Conservation (phyloP, 2,329 filamentous ascomycete species). For the Aureobasidium sp. region DNA sequence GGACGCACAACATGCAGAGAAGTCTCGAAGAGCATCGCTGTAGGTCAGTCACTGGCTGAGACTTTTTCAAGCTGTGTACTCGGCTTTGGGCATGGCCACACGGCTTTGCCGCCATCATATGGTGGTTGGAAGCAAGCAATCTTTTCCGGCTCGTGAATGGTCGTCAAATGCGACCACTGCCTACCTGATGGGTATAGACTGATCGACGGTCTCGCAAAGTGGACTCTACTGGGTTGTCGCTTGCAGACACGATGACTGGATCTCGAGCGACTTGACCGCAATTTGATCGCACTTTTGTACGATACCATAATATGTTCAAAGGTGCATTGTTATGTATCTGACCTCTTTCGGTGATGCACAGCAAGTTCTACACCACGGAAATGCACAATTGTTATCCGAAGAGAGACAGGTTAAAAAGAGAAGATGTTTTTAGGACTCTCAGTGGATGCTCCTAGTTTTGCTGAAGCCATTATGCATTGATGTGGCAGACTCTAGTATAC, state of each 20-base stretch:
- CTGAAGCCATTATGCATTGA: neutral
- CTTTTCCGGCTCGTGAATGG: neutral
- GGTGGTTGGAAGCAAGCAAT: neutral
- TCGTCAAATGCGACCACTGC: neutral
- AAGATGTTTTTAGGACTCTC: neutral
- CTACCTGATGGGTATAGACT: neutral
- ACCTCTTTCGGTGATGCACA: neutral
- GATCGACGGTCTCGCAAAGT: neutral
- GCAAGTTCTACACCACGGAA: neutral
- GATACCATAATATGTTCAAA: too few species aligned
- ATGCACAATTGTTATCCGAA: neutral
- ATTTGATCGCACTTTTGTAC: too few species aligned
- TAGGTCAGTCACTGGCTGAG: constrained; percentile 3
- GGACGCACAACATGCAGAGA: neutral
- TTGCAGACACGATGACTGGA: neutral
- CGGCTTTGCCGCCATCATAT: neutral
- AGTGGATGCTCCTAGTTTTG: neutral
- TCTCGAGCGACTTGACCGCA: neutral
- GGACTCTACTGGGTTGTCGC: neutral
- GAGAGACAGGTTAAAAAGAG: neutral
- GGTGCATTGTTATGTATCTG: neutral
- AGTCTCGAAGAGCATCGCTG: neutral
- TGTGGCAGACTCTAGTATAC: neutral
- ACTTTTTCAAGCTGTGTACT: neutral
- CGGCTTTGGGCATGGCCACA: neutral